Conservation (phyloP, 768 basidiomycete species). For the Xerocomellus amylosporus region DNA sequence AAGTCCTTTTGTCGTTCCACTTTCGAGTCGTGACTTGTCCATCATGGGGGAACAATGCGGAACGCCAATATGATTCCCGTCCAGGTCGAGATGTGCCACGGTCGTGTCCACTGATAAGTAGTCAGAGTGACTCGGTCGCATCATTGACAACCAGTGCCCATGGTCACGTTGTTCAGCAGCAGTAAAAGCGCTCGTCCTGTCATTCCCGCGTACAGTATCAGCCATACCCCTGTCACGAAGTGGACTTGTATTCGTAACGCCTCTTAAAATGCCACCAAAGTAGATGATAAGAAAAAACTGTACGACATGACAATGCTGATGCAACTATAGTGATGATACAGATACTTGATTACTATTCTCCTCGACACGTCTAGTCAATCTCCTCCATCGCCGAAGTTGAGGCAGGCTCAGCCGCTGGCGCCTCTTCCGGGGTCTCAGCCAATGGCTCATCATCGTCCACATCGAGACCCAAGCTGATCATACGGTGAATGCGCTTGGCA, state of each 20-base stretch:
- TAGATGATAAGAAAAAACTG: slow-evolving; percentile 18
- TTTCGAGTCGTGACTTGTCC: not conserved
- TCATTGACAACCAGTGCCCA: not conserved
- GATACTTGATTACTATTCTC: slow-evolving; percentile 15
- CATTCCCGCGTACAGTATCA: not conserved
- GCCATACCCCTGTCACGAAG: not conserved
- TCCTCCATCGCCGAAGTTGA: slow-evolving; percentile 94
- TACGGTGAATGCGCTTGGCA: slow-evolving; percentile 93
- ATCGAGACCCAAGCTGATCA: slow-evolving; percentile 90
- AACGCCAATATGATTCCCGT: slow-evolving; percentile 7
- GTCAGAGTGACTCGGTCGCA: slow-evolving; percentile 5
- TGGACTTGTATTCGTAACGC: slow-evolving; percentile 9
- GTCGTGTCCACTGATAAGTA: not conserved
- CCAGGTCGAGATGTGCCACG: slow-evolving; percentile 1
- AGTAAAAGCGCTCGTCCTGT: not conserved
- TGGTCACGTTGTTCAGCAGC: not conserved
- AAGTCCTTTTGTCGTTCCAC: not conserved
- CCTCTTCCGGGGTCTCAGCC: slow-evolving; percentile 38
- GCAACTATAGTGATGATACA: slow-evolving; percentile 27
- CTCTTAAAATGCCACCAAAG: slow-evolving; percentile 26
- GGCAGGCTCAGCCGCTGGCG: slow-evolving; percentile 56
- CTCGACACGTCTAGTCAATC: slow-evolving; percentile 62
- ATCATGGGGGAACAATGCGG: slow-evolving; percentile 26
- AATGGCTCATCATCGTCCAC: slow-evolving; percentile 69
- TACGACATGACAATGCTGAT: slow-evolving; percentile 25